Evolutionary conservation across 768 basidiomycete genomes (phyloP), one percentile per base, ranked within the genome.

Genomic region (Tulasnella sp.): DNA sequence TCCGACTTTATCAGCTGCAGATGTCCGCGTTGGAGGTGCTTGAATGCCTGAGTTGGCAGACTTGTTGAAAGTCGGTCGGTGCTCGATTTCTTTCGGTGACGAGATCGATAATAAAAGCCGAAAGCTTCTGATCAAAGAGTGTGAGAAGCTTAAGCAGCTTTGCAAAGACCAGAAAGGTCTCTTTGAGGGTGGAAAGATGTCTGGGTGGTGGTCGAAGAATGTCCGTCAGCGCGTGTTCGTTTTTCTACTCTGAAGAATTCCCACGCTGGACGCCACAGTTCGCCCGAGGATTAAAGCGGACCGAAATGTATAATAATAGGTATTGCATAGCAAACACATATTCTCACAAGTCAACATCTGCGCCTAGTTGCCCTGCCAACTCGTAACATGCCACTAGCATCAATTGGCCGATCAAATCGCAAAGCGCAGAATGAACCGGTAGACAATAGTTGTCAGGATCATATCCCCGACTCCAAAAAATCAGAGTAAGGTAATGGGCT

Each of bases 401-500:
- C 31, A 93, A 84, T 84, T 96, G 94, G 22, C 95, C 95, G 44
- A 94, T 86, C 76, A 97, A 90, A 85, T 97, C 95, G 89, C 96
- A 93, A 64, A 95, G 84, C 0, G 96, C 94, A 16, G 94, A 96
- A 82, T 97, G 96, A 40, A 97, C 90, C 11, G 96, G 96, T n/a
- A 98, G 87, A 1, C 96, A 96, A 85, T 97, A 97, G 86, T 94
- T 92, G 85, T 98, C 96, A 7, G 96, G 96, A 85, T 98, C 96
- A 40, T 91, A 88, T 16, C 90, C 88, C 79, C 88, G 91, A 0
- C 90, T 89, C 96, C 96, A 97, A 40, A 98, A 89, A 84, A 91
- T 92, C 69, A 90, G 86, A 2, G 96, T 96, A 75, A 96, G 87
- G 16, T 84, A 83, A 75, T 88, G 90, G 0, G 94, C 96, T 46